phyloP scores from a whole-genome alignment of 2,329 filamentous ascomycete genomes.

The Ceratocystiopsis minuta region DNA sequence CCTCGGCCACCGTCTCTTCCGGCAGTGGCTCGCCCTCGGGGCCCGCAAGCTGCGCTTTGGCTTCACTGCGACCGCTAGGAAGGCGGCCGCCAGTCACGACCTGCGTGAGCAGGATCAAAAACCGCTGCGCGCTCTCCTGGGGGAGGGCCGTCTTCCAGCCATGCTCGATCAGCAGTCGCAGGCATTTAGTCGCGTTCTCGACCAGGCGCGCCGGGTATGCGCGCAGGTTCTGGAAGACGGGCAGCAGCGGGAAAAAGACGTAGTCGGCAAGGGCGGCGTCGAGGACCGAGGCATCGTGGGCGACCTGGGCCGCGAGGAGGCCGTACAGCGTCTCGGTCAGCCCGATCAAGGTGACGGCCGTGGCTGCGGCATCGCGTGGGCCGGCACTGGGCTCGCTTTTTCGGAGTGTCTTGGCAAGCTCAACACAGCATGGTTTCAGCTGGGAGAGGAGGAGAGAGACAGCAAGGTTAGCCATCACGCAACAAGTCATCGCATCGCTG shows the following conservation, averaged over 20 bases:
- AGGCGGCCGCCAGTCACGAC: constrained; percentile 57
- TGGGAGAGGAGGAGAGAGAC: too few relatives aligned
- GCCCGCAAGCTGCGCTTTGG: neutral
- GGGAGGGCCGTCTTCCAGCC: constrained; percentile 65
- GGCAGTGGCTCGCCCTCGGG: constrained; percentile 18
- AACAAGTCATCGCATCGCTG: neutral
- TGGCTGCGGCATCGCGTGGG: constrained; percentile 15
- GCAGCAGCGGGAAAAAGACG: constrained; percentile 80
- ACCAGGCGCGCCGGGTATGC: constrained; percentile 52
- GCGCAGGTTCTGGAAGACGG: constrained; percentile 63
- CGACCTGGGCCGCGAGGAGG: constrained; percentile 27
- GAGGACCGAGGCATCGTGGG: constrained; percentile 30
- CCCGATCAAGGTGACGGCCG: constrained; percentile 25
- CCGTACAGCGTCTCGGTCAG: constrained; percentile 26
- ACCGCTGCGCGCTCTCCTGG: constrained; percentile 58
- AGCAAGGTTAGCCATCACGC: neutral
- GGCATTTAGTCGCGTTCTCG: constrained; percentile 59
- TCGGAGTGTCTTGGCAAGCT: constrained; percentile 37
- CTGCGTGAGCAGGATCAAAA: constrained; percentile 70
- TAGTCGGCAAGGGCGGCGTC: constrained; percentile 84
- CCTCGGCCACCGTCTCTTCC: constrained; percentile 59
- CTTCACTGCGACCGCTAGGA: constrained; percentile 10
- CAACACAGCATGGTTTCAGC: constrained; percentile 46
- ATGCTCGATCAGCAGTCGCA: constrained; percentile 53
- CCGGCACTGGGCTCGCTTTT: constrained; percentile 6